Evolutionary conservation across 164 flowering plant genomes (phyloP).

Genomic region (Stephania yunnanensis): DNA sequence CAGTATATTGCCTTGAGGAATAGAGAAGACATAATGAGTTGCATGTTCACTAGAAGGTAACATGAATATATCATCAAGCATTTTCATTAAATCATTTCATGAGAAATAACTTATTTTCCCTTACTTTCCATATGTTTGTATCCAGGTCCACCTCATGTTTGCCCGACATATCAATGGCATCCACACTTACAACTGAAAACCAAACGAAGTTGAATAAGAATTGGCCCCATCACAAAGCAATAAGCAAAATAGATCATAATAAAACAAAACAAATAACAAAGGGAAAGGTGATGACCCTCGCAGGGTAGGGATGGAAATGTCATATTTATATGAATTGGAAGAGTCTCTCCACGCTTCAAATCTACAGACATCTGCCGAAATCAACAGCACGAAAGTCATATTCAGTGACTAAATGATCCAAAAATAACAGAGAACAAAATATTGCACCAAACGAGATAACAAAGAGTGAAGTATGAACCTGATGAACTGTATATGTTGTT

Average conservation of each 20-base stretch:
- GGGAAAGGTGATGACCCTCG: conserved; percentile 50
- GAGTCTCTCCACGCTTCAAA: conserved; percentile 92
- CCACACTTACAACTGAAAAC: conserved; percentile 82
- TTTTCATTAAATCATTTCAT: background rate
- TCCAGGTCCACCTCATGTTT: conserved; percentile 99
- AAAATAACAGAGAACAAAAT: background rate
- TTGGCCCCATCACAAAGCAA: background rate
- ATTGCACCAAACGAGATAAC: background rate
- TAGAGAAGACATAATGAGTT: too few species aligned
- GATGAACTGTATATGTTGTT: conserved; percentile 76
- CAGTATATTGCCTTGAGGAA: too few species aligned
- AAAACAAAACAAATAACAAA: conserved; percentile 4
- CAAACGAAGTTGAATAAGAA: background rate
- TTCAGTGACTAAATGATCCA: conserved; percentile 1
- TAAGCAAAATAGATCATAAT: background rate
- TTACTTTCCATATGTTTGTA: conserved; percentile 97
- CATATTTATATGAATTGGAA: conserved; percentile 95
- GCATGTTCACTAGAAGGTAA: too few species aligned
- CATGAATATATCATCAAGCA: too few species aligned
- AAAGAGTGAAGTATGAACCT: conserved; percentile 45
- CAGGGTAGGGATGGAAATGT: conserved; percentile 96
- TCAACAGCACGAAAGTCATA: conserved; percentile 1
- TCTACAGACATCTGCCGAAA: conserved; percentile 86
- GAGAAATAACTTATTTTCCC: conserved; percentile 6
- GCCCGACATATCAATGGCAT: conserved; percentile 99